Base-by-base conservation (phyloP, 2,329 filamentous ascomycete genomes). In the Arthrobotrys sinensis region DNA sequence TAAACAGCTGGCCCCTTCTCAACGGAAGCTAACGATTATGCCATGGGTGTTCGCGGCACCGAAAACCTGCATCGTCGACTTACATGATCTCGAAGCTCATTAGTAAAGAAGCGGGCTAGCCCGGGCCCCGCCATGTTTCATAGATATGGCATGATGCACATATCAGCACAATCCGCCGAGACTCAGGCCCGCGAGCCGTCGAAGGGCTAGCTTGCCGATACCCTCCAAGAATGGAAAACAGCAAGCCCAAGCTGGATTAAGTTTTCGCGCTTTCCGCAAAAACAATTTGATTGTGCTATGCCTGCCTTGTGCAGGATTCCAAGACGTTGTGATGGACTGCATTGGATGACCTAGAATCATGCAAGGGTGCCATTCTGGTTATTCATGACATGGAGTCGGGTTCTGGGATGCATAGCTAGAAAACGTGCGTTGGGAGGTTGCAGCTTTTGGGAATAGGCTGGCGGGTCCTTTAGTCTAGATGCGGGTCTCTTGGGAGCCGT, bases 361-460 rank as follows among this genome's bases (percentile, higher is more conserved):
- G 52, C 52, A 57, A 38, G 52, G 52, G 14, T 55, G 52, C n/a
- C 32, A 36, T 34, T 55, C 52, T 38, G 7, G 48, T 12, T 53
- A 53, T 21, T 12, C 36, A 38, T 38, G 36, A 38, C 52, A 55
- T 21, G 52, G 52, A 57, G 52, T 57, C 52, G 21, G 34, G 53
- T 40, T 40, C 10, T 19, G 34, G 19, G 16, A 36, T 52, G 57
- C 69, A 8, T 80, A 78, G 73, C 80, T 68, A 38, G 71, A 76
- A 55, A 36, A 55, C 10, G 12, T 38, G 80, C 64, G 64, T 68
- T 69, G 75, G 68, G 21, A 67, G 72, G 68, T 79, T 79, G 60
- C 34, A 72, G 32, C 69, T 68, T 64, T 77, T 76, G 45, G 66
- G 76, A 43, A 71, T 73, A 65, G 65, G 32, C 69, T 36, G 77